Evolutionary conservation across 2,329 filamentous ascomycete species (phyloP), one percentile per base, ranked within the genome.

Genomic region (Fusarium vanettenii): DNA sequence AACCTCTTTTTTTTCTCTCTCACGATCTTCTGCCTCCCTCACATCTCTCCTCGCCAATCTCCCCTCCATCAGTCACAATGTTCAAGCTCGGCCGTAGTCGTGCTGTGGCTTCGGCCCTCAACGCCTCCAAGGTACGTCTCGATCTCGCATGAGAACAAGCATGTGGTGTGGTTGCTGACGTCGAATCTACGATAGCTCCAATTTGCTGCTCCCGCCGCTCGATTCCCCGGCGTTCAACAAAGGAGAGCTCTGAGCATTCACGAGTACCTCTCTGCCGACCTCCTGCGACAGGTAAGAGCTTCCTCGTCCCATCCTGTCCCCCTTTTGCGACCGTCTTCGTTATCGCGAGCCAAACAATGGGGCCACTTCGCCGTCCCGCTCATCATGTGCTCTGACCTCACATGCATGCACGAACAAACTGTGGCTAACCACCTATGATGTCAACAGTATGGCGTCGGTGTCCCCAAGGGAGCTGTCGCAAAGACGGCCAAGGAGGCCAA

Each of bases 231-330:
- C 80, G 89, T 86, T 79, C 93, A 97, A 86, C 95, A 98, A 87
- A 91, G 90, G 86, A 92, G 97, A 88, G 92, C 93, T 82, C 91
- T 99, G 83, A 97, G 95, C 83, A 98, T 99, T 82, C 97, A 99
- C 89, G 97, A 99, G 89, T 98, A 98, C 88, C 93, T 96, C 82
- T 98, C 97, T 80, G 95, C 95, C 80, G 94, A 95, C 85, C 92
- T 99, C 79, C 90, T 99, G 82, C 94, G 89, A 86, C 83, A 92
- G 89, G 91, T 92, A 88, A 84, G 68, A 67, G 64, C 73, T 66
- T 48, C 56, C 43, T 65, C 48, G 33, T 65, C 41, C 10, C 20
- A 43, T 64, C 41, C 14, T 39, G 14, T 41, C 18, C 48, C 64
- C 65, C 65, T 73, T 39, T 65, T 60, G 57, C 67, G 66, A 64